Evolutionary conservation across 768 basidiomycete genomes (phyloP).

Genomic region (Xerocomus spinulosus): DNA sequence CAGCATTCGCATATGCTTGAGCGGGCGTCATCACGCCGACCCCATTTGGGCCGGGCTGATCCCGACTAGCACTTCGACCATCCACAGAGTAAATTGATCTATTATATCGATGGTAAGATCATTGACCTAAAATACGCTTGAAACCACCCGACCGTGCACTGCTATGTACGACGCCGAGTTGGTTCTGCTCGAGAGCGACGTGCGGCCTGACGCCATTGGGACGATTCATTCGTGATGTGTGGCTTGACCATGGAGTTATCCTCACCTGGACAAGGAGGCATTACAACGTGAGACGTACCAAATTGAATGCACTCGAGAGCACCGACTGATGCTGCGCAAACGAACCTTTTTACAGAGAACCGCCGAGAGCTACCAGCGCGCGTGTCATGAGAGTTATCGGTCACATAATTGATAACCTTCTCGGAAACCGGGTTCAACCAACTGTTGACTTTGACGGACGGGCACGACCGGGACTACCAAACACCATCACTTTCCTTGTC

Average conservation of each 20-base stretch:
- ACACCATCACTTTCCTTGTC: not conserved
- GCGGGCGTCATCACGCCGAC: constrained; percentile 14
- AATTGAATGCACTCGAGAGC: not conserved
- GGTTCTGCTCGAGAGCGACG: not conserved
- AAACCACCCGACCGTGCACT: not conserved
- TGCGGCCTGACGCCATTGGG: not conserved
- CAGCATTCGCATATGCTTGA: constrained; percentile 18
- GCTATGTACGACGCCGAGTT: not conserved
- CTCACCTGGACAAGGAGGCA: not conserved
- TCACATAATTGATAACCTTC: not conserved
- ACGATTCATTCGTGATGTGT: not conserved
- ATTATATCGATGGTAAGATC: not conserved
- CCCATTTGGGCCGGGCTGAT: not conserved
- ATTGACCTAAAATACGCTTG: not conserved
- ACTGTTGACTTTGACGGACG: too few species aligned
- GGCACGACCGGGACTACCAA: too few species aligned
- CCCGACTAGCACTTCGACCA: not conserved
- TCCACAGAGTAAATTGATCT: constrained; percentile 1
- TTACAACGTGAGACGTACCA: not conserved
- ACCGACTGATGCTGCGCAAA: not conserved
- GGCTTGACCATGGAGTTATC: not conserved
- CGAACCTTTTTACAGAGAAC: too few species aligned
- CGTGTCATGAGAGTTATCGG: not conserved
- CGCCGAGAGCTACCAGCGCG: too few species aligned
- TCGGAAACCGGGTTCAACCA: not conserved